These are phyloP conservation scores for Heliamphora exappendiculata DNA, from an alignment of 148 eudicot genomes.

Conservation along the genomic window DNA sequence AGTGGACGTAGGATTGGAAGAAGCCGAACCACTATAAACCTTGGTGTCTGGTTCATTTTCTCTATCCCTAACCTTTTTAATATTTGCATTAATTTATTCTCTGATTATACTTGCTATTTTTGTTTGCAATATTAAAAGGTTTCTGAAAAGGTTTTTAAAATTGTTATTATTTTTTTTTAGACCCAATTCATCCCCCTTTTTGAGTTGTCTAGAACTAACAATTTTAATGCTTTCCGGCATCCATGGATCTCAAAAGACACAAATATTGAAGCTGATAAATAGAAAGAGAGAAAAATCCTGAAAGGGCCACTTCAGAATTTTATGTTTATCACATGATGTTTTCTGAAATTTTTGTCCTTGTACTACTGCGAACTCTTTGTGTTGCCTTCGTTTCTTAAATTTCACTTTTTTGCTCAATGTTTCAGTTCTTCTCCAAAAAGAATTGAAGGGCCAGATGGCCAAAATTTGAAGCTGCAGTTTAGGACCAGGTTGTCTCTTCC, in stretches of 20 bases:
- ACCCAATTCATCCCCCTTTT: too few relatives aligned
- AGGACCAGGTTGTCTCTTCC: slow-evolving; percentile 72
- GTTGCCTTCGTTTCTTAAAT: not conserved
- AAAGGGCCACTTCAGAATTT: not conserved
- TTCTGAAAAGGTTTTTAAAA: too few relatives aligned
- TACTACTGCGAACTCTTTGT: not conserved
- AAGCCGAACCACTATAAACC: too few relatives aligned
- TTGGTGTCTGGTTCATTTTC: too few relatives aligned
- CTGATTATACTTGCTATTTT: too few relatives aligned
- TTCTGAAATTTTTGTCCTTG: not conserved
- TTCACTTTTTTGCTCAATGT: not conserved
- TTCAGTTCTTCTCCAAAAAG: slow-evolving; percentile 71
- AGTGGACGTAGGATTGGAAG: too few relatives aligned
- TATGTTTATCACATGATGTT: not conserved
- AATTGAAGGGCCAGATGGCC: slow-evolving; percentile 85
- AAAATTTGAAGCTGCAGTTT: slow-evolving; percentile 71
- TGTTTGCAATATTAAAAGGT: too few relatives aligned
- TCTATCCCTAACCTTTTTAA: too few relatives aligned
- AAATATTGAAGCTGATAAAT: too few relatives aligned
- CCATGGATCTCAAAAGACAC: not conserved
- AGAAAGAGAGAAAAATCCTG: not conserved
- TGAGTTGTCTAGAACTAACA: too few relatives aligned
- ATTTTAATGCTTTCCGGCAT: not conserved
- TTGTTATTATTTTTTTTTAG: too few relatives aligned
- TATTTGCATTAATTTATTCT: too few relatives aligned